Base-by-base conservation (phyloP, 768 basidiomycete genomes). In the Boletus insuetus region DNA sequence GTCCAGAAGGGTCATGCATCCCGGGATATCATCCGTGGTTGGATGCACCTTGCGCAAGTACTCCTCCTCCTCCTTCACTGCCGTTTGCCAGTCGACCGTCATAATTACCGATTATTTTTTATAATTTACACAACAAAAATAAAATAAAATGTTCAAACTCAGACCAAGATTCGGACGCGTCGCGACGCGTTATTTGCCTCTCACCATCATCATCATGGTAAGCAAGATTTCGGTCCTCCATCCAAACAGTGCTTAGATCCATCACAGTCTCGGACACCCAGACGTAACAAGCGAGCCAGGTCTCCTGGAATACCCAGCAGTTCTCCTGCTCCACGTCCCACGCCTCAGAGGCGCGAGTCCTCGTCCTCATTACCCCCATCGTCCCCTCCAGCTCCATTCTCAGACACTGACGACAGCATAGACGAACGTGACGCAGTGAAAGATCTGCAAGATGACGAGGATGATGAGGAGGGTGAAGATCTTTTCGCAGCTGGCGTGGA, bases 401-500 rank as follows among this genome's bases (percentile, higher is more conserved):
- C 87, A 6, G 95, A 97, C 61, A 89, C 91, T 24, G 90, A 94
- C 52, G 92, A 93, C 22, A 86, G 82, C 53, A 52, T 88, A 37
- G 85, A 86, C 39, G 89, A 90, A 55, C 81, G 82, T 11, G 86
- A 89, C 60, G 83, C 79, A 2, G 78, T 89, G 5, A 75, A 69
- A 51, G 84, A 88, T 63, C 73, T 83, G 14, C 84, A 85, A n/a
- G 86, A 85, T 49, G 87, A 81, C 4, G 82, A 79, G 29, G 90
- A 84, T 6, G 90, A 87, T 12, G 93, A 81, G n/a, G 91, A 89
- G 20, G 93, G 84, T 37, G 96, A 98, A 70, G 96, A 98, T 74
- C 82, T 99, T 41, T 98, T 95, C 70, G 90, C 80, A 34, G 85
- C 94, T n/a, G 78, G 76, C 47, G 71, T 91, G 55, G 83, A 89